phyloP scores from a whole-genome alignment of 2,329 filamentous ascomycete genomes.

The Podosphaera fusca region DNA sequence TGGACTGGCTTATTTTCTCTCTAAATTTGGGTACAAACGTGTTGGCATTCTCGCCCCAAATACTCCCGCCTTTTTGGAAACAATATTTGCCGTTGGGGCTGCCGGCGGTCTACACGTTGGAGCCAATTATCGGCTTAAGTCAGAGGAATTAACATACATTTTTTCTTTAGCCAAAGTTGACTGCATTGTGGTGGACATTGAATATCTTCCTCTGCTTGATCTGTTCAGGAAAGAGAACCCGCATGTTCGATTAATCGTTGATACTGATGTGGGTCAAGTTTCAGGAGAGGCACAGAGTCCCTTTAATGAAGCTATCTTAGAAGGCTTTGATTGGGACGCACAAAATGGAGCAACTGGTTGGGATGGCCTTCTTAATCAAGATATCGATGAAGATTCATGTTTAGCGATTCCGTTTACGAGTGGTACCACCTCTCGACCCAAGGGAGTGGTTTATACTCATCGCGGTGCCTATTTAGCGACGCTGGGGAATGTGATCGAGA shows the following conservation, averaged over 20 bases:
- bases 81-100: conserved; percentile 67
- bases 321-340: conserved; percentile 52
- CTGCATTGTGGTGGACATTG: conserved; percentile 63
- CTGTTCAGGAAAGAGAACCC: conserved; percentile 37
- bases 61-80: conserved; percentile 82
- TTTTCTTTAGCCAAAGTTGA: conserved; percentile 75
- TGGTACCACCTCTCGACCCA: conserved; percentile 52
- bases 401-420: conserved; percentile 28
- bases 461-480: conserved; percentile 69
- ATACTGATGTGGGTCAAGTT: conserved; percentile 47
- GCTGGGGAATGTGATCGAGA: conserved; percentile 71
- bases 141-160: conserved; percentile 75
- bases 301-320: conserved; percentile 62
- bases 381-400: conserved; percentile 50
- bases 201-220: conserved; percentile 50
- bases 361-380: conserved; percentile 47
- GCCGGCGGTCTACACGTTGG: conserved; percentile 58
- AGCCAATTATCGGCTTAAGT: conserved; percentile 53
- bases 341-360: conserved; percentile 48
- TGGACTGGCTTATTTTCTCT: conserved; percentile 71
- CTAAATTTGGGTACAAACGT: conserved; percentile 46
- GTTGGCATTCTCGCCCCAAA: conserved; percentile 80
- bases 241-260: conserved; percentile 48
- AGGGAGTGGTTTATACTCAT: conserved; percentile 84
- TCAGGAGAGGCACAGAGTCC: conserved; percentile 53